phyloP scores from a whole-genome alignment of 1,139 yeast genomes.

The Blastobotrys elegans region DNA sequence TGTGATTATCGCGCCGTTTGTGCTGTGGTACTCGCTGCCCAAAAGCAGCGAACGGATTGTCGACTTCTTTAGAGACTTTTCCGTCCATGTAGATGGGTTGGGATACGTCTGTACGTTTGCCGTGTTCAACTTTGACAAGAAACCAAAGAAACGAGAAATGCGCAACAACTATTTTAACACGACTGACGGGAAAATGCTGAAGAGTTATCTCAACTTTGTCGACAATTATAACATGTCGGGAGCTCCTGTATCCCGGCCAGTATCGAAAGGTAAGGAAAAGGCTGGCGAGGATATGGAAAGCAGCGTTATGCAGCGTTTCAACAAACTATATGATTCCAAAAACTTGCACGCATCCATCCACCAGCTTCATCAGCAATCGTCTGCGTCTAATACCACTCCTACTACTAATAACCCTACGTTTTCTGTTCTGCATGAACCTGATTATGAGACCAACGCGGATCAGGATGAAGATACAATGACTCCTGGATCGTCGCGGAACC shows the following conservation, averaged over 20 bases:
- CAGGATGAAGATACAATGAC: not conserved
- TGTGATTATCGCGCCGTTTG: slow-evolving; percentile 77
- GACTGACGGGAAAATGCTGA: slow-evolving; percentile 85
- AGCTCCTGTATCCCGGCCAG: not conserved
- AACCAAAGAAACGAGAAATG: slow-evolving; percentile 22
- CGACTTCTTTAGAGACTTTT: slow-evolving; percentile 84
- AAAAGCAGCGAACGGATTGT: slow-evolving; percentile 66
- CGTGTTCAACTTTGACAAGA: slow-evolving; percentile 71
- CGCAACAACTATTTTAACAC: slow-evolving; percentile 35
- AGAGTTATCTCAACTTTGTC: slow-evolving; percentile 79
- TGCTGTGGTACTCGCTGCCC: slow-evolving; percentile 79
- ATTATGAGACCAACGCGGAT: slow-evolving; percentile 2
- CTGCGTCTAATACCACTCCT: not conserved
- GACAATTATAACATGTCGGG: slow-evolving; percentile 61
- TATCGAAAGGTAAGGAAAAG: not conserved
- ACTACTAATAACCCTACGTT: not conserved
- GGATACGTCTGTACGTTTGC: slow-evolving; percentile 96
- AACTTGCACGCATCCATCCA: not conserved
- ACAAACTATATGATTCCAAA: slow-evolving; percentile 15
- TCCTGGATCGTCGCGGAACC: not conserved
- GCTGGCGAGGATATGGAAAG: slow-evolving; percentile 23
- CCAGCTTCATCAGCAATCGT: not conserved
- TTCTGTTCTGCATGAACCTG: slow-evolving; percentile 1
- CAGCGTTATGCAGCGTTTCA: slow-evolving; percentile 30
- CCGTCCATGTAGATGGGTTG: slow-evolving; percentile 87